These are phyloP conservation scores for Tylopilus vinaceipallidus DNA, from an alignment of 768 basidiomycete species.

Conservation along the genomic window DNA sequence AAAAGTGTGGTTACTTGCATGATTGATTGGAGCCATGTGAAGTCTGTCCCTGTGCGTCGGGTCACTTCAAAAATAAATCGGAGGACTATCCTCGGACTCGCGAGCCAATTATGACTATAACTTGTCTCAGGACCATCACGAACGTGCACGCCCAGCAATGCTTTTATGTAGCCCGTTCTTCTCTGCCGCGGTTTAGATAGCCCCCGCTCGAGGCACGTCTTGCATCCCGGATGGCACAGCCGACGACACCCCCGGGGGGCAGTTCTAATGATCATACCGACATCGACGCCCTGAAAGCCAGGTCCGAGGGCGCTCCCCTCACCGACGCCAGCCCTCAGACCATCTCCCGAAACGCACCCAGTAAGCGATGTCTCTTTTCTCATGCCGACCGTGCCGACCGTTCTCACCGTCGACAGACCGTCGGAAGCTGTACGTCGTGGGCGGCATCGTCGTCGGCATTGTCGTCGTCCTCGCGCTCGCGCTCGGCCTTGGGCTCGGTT, in stretches of 20 bases:
- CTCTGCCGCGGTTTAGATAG: not conserved
- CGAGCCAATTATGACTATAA: not conserved
- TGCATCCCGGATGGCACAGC: constrained; percentile 7
- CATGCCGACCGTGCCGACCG: not conserved
- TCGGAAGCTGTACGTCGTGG: constrained; percentile 19
- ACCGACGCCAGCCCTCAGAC: not conserved
- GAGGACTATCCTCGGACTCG: not conserved
- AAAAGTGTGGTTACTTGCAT: no score
- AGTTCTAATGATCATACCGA: constrained; percentile 3
- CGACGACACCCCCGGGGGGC: not conserved
- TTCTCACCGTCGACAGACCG: constrained; percentile 12
- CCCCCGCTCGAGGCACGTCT: not conserved
- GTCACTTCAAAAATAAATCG: not conserved
- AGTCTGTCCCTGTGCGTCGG: not conserved
- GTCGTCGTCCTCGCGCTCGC: constrained; percentile 21
- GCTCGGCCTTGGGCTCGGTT: constrained; percentile 30
- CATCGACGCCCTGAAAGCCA: not conserved
- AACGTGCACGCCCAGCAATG: constrained; percentile 10
- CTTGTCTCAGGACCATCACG: constrained; percentile 4
- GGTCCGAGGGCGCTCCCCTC: not conserved
- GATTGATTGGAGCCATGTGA: not conserved
- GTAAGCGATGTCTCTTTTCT: constrained; percentile 5
- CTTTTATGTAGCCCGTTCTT: constrained; percentile 5
- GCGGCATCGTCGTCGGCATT: constrained; percentile 9
- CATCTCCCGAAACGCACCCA: not conserved